Evolutionary conservation across 1,284 basidiomycete species (phyloP), one percentile per base, ranked within the genome.

Genomic region (Phylloboletellus chloephorus): DNA sequence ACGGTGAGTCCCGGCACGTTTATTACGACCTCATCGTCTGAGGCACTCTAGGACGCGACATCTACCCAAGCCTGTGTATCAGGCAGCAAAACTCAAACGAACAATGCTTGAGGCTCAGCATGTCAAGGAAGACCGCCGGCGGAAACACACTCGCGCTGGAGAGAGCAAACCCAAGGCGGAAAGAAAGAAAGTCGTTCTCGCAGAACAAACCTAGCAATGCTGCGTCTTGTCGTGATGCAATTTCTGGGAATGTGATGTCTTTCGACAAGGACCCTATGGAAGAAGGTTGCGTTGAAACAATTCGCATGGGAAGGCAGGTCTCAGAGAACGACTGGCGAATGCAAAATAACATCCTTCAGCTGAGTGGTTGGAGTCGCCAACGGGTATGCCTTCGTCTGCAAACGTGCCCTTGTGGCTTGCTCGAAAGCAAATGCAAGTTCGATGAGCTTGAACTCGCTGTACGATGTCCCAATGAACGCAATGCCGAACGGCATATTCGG

Each of bases 51-150:
- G 88, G 56, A 81, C 78, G 48, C 79, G 94, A 17, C 89, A 94
- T 63, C 67, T 98, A 30, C 96, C 96, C 15, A 89, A 88, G 60
- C 78, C 89, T 20, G 88, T 98, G 33, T 81, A 95, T 67, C 85
- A 89, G 56, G 88, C 94, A 0, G 71, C 78, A 41, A 82, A 85
- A 61, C 82, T 97, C 67, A 94, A 97, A 67, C 76, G 80, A 46
- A 92, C 90, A 31, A 97, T 98, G 94, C 66, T 95, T 58, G 92
- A 95, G 36, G 84, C 92, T 6, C 73, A 76, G 40, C 79, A 85
- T 47, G 85, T 87, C 73, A 98, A 97, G 71, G 93, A 98, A 60
- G 95, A 98, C 63, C 79, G 92, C 53, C 73, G 94, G 52, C 70
- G 93, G 59, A 91, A 87, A 60, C 90, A 94, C 58, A 82, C 88